Evolutionary conservation across 208 protist species (phyloP).

Genomic region (Leishmania mexicana): DNA sequence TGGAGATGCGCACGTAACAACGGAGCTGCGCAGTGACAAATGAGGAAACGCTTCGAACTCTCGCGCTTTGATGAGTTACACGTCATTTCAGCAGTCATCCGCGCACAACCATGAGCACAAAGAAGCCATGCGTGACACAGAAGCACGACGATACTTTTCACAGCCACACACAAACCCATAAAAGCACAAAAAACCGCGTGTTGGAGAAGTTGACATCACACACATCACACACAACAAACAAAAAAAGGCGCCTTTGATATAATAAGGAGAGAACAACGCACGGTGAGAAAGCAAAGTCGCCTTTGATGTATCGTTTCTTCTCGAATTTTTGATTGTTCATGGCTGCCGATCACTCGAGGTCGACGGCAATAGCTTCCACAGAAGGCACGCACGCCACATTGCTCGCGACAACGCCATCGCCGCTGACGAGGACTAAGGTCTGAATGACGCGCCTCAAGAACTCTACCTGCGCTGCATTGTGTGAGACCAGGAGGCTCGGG

Average conservation of each 20-base stretch:
- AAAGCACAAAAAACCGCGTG: not conserved
- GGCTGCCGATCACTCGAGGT: slow-evolving; percentile 9
- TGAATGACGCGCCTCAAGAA: slow-evolving; percentile 77
- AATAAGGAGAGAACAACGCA: not conserved
- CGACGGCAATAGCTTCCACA: slow-evolving; percentile 20
- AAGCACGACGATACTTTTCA: not conserved
- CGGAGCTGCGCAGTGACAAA: not conserved
- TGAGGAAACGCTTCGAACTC: not conserved
- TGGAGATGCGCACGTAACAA: not conserved
- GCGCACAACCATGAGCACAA: not conserved
- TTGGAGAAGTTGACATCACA: not conserved
- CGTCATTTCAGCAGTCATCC: not conserved
- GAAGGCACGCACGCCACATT: slow-evolving; percentile 47
- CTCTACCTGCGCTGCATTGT: slow-evolving; percentile 45
- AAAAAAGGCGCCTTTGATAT: not conserved
- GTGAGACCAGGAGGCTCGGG: slow-evolving; percentile 66
- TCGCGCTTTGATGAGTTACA: not conserved
- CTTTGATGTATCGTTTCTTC: not conserved
- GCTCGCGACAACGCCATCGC: slow-evolving; percentile 11
- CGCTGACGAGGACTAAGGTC: slow-evolving; percentile 63
- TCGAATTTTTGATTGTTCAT: not conserved
- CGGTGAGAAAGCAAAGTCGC: not conserved
- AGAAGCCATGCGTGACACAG: not conserved
- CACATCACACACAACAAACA: not conserved
- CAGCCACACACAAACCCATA: not conserved